phyloP scores from a whole-genome alignment of 805 yeast genomes.

The Kodamaea sagamina region DNA sequence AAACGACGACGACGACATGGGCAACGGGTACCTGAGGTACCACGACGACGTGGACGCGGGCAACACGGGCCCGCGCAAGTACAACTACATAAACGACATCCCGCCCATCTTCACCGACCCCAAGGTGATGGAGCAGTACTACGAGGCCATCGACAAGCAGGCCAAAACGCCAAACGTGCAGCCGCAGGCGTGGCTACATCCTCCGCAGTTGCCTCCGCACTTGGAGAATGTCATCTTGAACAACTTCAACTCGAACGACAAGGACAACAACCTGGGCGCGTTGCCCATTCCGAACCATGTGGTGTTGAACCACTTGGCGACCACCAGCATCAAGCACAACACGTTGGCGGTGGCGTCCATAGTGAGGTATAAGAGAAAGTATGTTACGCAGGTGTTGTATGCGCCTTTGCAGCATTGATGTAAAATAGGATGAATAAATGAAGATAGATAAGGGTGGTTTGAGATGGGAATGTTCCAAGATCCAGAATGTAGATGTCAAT shows the following conservation, averaged over 20 bases:
- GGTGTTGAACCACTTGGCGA: constrained; percentile 90
- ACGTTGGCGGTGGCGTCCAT: constrained; percentile 92
- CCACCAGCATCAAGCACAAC: constrained; percentile 90
- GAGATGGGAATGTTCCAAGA: no score
- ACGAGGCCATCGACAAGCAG: constrained; percentile 70
- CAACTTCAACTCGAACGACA: constrained; percentile 57
- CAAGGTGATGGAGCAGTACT: constrained; percentile 83
- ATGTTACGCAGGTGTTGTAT: constrained; percentile 87
- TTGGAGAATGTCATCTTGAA: constrained; percentile 90
- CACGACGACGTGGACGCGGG: constrained; percentile 52
- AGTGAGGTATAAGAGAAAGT: constrained; percentile 83
- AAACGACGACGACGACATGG: constrained; percentile 78
- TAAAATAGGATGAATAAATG: not conserved
- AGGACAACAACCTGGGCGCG: constrained; percentile 83
- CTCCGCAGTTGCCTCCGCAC: constrained; percentile 97
- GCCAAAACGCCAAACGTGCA: constrained; percentile 57
- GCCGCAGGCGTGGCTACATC: constrained; percentile 73
- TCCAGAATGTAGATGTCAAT: no score
- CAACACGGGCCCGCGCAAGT: constrained; percentile 16
- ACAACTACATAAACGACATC: constrained; percentile 61
- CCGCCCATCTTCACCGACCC: constrained; percentile 87
- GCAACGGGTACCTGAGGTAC: constrained; percentile 74
- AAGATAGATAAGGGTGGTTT: no score
- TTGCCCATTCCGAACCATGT: constrained; percentile 94
- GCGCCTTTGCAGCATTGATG: constrained; percentile 66